Evolutionary conservation across 2,329 filamentous ascomycete genomes (phyloP), one percentile per base, ranked within the genome.

Genomic region (Amesomyces nigricolor): DNA sequence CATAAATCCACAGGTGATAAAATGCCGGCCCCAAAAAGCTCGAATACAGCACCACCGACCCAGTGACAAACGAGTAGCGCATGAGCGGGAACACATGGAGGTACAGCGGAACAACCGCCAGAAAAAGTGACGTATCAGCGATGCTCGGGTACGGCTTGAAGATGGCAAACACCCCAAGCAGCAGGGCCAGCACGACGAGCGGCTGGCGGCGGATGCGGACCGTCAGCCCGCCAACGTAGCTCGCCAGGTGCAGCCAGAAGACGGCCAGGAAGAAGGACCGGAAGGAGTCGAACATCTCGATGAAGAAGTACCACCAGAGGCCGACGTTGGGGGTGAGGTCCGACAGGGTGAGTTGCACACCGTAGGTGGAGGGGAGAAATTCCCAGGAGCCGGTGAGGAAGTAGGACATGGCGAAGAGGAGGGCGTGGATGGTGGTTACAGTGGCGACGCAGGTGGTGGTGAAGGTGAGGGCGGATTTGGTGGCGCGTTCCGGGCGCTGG

Each of bases 281-380:
- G 79, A 99, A 99, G 1, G 91, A 92, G 73, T 99, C 94, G 70
- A 99, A 99, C 85, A 99, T 99, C 69, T 99, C 92, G 63, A 95
- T 95, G 69, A 99, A 97, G 74, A 99, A 99, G 73, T 99, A 99
- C 94, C 94, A 99, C 94, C 94, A 99, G 1, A 99, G 78, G 1
- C 94, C 94, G 30, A 95, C 88, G 62, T 97, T 99, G 11, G 94
- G 94, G 0, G 92, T 95, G 40, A 99, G 78, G 68, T 99, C 94
- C 8, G 91, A 89, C 2, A 99, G 81, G 1, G 94, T 84, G 38
- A 99, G 79, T 64, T 96, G 91, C 46, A 95, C 89, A 63, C 92
- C 91, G 71, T 99, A 99, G 0, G 94, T 96, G 17, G 91, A 90
- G 7, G 80, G 73, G 17, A 97, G 72, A 66, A 97, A 99, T 59